These are phyloP conservation scores for Cucurbita pepo DNA, from an alignment of 306 rosid genomes.

Conservation along the genomic window DNA sequence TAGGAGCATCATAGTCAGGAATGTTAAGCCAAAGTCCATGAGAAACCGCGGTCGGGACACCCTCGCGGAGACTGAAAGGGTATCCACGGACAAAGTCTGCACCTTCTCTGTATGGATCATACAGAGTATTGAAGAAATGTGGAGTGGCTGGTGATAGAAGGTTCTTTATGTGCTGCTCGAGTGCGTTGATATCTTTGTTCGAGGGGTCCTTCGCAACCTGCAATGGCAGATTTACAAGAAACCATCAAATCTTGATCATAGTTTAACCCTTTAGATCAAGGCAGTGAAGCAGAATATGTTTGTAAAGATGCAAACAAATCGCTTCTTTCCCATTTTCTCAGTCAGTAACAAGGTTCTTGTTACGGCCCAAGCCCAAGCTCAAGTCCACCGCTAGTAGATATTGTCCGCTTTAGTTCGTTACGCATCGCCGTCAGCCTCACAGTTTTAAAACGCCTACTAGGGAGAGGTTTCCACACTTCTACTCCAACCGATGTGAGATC, in stretches of 20 bases:
- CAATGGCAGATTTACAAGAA: neutral
- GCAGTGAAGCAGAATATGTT: neutral
- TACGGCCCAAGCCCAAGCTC: too few relatives aligned
- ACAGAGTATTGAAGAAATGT: conserved; percentile 25
- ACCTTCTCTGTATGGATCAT: conserved; percentile 32
- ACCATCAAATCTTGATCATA: neutral
- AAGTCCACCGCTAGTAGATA: too few relatives aligned
- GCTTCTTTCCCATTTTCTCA: neutral
- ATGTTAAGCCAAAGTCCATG: conserved; percentile 70
- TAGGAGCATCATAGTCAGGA: conserved; percentile 50
- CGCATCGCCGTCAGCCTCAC: too few relatives aligned
- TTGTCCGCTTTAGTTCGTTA: too few relatives aligned
- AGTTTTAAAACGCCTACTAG: too few relatives aligned
- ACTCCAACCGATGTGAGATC: too few relatives aligned
- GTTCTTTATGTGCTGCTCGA: conserved; percentile 26
- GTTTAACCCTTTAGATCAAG: neutral
- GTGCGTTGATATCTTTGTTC: conserved; percentile 26
- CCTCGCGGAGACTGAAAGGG: conserved; percentile 61
- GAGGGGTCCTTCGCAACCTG: conserved; percentile 37
- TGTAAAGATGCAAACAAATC: neutral
- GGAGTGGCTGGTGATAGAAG: conserved; percentile 29
- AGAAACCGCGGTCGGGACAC: conserved; percentile 55
- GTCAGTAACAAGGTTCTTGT: neutral
- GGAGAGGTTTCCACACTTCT: too few relatives aligned
- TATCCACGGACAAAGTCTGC: conserved; percentile 56